Evolutionary conservation across 2,329 filamentous ascomycete species (phyloP), one percentile per base, ranked within the genome.

Genomic region (Davidsoniella virescens): DNA sequence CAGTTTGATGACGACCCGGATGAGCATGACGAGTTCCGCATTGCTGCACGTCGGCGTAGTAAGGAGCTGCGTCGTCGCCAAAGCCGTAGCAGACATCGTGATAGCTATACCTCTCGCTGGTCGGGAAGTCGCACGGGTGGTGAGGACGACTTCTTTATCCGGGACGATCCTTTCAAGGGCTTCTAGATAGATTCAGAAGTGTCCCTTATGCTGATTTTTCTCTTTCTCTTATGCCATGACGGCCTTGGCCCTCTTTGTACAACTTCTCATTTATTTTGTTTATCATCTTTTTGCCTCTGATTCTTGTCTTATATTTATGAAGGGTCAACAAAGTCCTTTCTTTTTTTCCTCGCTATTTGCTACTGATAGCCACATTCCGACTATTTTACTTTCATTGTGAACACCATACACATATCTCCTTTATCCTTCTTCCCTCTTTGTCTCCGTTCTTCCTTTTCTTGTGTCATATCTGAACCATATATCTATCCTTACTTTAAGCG

Each of bases 161-260:
- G 71, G 37, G 73, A 79, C 20, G 76, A 82, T 54, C 77, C 77
- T 1, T 81, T 81, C 56, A 70, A 67, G 56, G 76, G 76, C 3
- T 81, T 81, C 56, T 81, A 59, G 26, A 5, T 8, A 37, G 17
- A 29, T 8, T 18, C n/a, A 16, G 29, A 36, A 16, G 29, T 2
- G 45, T 14, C 12, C 5, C 14, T 39, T 40, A 23, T 23, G 26
- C 25, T 45, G 18, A 37, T 37, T 38, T 14, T 16, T 29, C 7
- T 14, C 25, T 38, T 14, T 25, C 16, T 8, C 14, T n/a, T 29
- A 23, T 42, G 8, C 25, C 9, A n/a, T 25, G 12, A 33, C 29
- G 17, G 18, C 41, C 42, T 49, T 37, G 23, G 20, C 33, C 26
- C 20, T 16, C 33, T 37, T 33, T 33, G 29, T 33, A 33, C 6